Conservation (phyloP, 75 land plant species). For the Larix kaempferi region DNA sequence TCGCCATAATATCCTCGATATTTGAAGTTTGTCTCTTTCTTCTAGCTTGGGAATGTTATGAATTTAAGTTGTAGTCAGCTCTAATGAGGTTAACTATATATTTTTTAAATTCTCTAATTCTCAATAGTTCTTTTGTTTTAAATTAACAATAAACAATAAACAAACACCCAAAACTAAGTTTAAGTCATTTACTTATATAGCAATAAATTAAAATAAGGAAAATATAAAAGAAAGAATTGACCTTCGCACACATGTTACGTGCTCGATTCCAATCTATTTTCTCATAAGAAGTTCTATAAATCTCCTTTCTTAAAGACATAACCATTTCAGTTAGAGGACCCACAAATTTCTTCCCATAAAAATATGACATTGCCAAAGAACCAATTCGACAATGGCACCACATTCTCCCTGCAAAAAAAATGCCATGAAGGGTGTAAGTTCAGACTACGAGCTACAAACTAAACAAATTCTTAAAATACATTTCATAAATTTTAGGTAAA, state of each 20-base stretch:
- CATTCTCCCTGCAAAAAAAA: constrained; percentile 74
- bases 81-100: too few species aligned
- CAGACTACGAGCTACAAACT: background rate
- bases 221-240: constrained; percentile 8
- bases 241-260: constrained; percentile 93
- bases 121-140: too few species aligned
- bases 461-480: background rate
- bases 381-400: constrained; percentile 98
- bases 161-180: too few species aligned
- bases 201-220: too few species aligned
- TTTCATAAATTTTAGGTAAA: too few species aligned
- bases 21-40: too few species aligned
- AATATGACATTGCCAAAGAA: constrained; percentile 87
- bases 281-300: constrained; percentile 56
- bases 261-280: constrained; percentile 82
- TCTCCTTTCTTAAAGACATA: constrained; percentile 67
- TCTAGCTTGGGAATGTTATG: too few species aligned
- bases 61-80: too few species aligned
- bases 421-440: background rate
- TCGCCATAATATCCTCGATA: too few species aligned
- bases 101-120: too few species aligned
- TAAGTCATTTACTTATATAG: too few species aligned
- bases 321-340: constrained; percentile 69
- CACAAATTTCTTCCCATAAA: constrained; percentile 89
- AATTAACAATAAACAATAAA: too few species aligned